These are phyloP conservation scores for Orbilia ellipsospora DNA, from an alignment of 2,329 filamentous ascomycete genomes.

Conservation along the genomic window DNA sequence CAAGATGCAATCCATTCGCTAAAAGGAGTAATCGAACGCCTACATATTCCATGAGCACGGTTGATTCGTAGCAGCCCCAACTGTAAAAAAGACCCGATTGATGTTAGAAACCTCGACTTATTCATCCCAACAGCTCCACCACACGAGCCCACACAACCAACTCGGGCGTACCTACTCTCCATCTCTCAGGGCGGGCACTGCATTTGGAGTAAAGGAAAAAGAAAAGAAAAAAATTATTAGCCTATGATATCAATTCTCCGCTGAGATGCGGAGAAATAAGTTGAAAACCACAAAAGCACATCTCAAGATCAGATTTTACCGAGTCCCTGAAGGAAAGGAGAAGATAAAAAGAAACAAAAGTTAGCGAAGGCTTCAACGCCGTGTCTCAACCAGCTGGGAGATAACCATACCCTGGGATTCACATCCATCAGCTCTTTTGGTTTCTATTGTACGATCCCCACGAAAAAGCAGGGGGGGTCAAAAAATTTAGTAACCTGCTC, in stretches of 20 bases:
- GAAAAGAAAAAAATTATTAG: constrained; percentile 12
- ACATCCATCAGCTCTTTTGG: constrained; percentile 77
- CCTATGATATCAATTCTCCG: constrained; percentile 19
- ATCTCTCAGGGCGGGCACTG: constrained; percentile 79
- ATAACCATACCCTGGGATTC: constrained; percentile 70
- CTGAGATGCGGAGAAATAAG: constrained; percentile 19
- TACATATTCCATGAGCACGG: constrained; percentile 86
- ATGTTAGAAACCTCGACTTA: constrained; percentile 14
- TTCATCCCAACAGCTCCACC: constrained; percentile 16
- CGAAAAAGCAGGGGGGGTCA: no score
- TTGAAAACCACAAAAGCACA: neutral
- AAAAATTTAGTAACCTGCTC: no score
- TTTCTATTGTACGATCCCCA: constrained; percentile 64
- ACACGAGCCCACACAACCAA: constrained; percentile 1
- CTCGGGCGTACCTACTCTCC: constrained; percentile 62
- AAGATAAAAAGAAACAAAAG: constrained; percentile 3
- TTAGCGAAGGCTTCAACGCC: constrained; percentile 22
- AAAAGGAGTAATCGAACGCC: constrained; percentile 57
- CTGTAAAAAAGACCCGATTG: constrained; percentile 41
- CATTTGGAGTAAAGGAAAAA: neutral
- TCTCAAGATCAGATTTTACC: constrained; percentile 23
- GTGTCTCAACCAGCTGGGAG: constrained; percentile 35
- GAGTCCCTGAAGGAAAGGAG: constrained; percentile 39
- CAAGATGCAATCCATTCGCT: constrained; percentile 11
- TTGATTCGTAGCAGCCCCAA: constrained; percentile 85